These are phyloP conservation scores for Myriosclerotinia duriaeana DNA, from an alignment of 2,329 filamentous ascomycete species.

Conservation along the genomic window DNA sequence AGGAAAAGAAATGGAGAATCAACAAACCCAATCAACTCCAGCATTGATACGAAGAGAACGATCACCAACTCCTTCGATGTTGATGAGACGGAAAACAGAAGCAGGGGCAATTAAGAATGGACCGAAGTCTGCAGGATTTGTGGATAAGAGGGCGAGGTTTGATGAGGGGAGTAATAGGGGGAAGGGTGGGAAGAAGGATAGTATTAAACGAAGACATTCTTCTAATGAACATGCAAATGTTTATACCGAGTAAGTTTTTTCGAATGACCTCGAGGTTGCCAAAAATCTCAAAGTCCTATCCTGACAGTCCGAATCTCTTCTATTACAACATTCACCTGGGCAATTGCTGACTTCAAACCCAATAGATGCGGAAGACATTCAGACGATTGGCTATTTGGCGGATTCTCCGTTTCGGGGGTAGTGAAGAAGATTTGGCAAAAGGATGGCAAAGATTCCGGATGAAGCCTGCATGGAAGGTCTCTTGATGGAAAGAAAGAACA, in stretches of 20 bases:
- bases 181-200: conserved; percentile 18
- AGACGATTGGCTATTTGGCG: conserved; percentile 28
- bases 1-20: conserved; percentile 10
- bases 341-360: not conserved
- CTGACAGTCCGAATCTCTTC: not conserved
- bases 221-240: conserved; percentile 22
- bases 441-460: conserved; percentile 19
- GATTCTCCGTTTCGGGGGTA: conserved; percentile 18
- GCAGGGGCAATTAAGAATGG: not conserved
- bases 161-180: not conserved
- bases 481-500: not conserved
- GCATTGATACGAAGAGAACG: not conserved
- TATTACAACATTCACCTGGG: not conserved
- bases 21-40: conserved; percentile 1
- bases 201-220: conserved; percentile 15
- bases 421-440: conserved; percentile 27
- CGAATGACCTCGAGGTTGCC: not conserved
- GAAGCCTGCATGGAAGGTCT: not conserved
- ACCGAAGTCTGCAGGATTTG: not conserved
- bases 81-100: conserved; percentile 6
- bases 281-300: not conserved
- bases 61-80: conserved; percentile 15
- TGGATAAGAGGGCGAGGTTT: conserved; percentile 2
- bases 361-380: conserved; percentile 26
- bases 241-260: conserved; percentile 24